Base-by-base conservation (phyloP, 1,139 yeast species). In the Yamadazyma mexicana region DNA sequence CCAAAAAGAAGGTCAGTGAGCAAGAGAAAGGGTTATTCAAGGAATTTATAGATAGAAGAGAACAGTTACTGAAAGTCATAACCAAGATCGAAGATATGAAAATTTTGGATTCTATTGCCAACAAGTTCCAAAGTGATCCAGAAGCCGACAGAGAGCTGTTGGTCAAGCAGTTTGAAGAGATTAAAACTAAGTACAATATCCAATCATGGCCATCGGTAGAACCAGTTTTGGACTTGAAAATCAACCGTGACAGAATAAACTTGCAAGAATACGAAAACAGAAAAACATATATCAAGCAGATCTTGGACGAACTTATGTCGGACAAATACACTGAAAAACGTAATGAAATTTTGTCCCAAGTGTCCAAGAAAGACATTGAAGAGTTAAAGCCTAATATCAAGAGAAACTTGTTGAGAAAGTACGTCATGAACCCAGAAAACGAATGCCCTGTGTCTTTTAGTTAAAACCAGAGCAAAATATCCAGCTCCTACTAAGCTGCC, bases 11-110 rank as follows among this genome's bases (percentile, higher is more conserved):
- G 51, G 91, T 88, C 25, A 66, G 72, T 3, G 55, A 62, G 26
- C 92, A 87, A 55, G 92, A 85, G 57, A 65, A 69, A 34, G 60
- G 58, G 37, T 78, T 75, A 56, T 66, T 81, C 33, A 51, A 62
- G 33, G 73, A 72, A 35, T 79, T 83, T 48, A 58, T 77, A 35
- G 57, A 64, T 20, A 73, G 73, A 54, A 73, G 79, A 56, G 55
- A 60, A 17, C 59, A 63, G 32, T 67, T 68, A 35, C 69, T 66
- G 34, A 44, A 46, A 3, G 60, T 66, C 15, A 59, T 73, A 30
- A 61, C 62, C 27, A 63, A 67, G 43, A 70, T 79, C 39, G 67
- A 69, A 31, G 86, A 80, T 49, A 65, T 81, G 49, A 64, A 69
- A 36, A 53, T 56, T 22, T 64, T 81, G 45, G 78, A 75, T 44